Evolutionary conservation across 495 filamentous ascomycete genomes (phyloP).

Genomic region (Hyphodiscus hymeniophilus): DNA sequence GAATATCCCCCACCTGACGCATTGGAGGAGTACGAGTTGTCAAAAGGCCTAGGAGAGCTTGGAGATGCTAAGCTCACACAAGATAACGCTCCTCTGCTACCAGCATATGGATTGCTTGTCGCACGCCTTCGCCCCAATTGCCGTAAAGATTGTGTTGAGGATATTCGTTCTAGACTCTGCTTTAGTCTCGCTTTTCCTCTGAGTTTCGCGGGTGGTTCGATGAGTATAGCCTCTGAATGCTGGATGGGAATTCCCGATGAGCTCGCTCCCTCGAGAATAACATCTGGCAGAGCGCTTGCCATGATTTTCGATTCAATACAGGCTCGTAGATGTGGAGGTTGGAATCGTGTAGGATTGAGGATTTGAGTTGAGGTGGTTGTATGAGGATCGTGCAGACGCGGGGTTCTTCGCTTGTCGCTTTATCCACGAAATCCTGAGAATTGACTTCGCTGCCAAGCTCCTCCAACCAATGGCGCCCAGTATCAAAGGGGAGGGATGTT

Average conservation of each 20-base stretch:
- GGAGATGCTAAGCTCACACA: slow-evolving; percentile 69
- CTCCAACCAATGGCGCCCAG: too few species aligned
- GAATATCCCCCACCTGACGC: slow-evolving; percentile 51
- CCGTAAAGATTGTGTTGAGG: slow-evolving; percentile 72
- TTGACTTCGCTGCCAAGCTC: too few species aligned
- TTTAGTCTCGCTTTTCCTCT: slow-evolving; percentile 69
- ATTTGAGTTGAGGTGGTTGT: background rate
- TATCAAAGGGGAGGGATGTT: too few species aligned
- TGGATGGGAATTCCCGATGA: slow-evolving; percentile 10
- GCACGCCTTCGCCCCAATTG: slow-evolving; percentile 56
- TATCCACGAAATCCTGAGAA: background rate
- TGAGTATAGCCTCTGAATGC: slow-evolving; percentile 20
- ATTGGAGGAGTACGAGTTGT: slow-evolving; percentile 52
- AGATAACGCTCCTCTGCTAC: slow-evolving; percentile 51
- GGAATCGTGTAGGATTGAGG: background rate
- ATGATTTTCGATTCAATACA: slow-evolving; percentile 8
- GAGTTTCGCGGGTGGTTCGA: slow-evolving; percentile 51
- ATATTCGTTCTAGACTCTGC: slow-evolving; percentile 76
- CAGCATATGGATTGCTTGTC: slow-evolving; percentile 54
- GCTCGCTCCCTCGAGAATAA: slow-evolving; percentile 9
- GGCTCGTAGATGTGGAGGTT: background rate
- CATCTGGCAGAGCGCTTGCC: slow-evolving; percentile 13
- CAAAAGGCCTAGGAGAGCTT: slow-evolving; percentile 27
- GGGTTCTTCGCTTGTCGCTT: background rate
- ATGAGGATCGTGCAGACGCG: background rate